Evolutionary conservation across 257 asterid species (phyloP).

Genomic region (Handroanthus guayacan): DNA sequence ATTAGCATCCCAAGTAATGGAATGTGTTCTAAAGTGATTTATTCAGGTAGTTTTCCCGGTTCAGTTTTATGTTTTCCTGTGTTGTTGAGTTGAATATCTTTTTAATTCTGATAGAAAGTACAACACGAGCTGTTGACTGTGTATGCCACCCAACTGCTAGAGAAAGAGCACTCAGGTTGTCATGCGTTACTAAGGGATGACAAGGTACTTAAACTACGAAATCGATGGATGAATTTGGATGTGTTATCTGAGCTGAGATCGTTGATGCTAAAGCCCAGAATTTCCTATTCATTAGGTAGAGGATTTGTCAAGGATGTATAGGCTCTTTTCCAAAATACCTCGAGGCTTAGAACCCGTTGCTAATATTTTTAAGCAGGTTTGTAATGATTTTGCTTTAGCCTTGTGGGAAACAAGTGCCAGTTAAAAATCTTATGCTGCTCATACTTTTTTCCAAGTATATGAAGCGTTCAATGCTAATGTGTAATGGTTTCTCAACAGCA

Average conservation of each 20-base stretch:
- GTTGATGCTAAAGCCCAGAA: conserved; percentile 30
- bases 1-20: conserved; percentile 27
- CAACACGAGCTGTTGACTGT: conserved; percentile 92
- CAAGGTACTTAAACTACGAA: conserved; percentile 60
- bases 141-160: conserved; percentile 90
- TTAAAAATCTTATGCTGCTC: conserved; percentile 24
- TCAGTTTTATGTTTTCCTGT: background rate
- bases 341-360: conserved; percentile 91
- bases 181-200: conserved; percentile 95
- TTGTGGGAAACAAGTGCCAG: conserved; percentile 10
- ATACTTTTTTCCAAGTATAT: background rate
- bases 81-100: background rate
- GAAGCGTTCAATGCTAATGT: conserved; percentile 8
- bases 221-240: conserved; percentile 15
- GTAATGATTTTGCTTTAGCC: conserved; percentile 32
- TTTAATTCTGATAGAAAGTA: conserved; percentile 60
- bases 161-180: conserved; percentile 99
- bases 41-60: background rate
- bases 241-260: background rate
- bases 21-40: background rate
- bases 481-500: conserved; percentile 61
- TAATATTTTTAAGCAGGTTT: conserved; percentile 76
- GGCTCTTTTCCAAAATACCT: conserved; percentile 91
- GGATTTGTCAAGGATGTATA: conserved; percentile 96
- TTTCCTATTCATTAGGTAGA: conserved; percentile 61